These are phyloP conservation scores for Sporothrix brunneoviolacea DNA, from an alignment of 2,329 filamentous ascomycete genomes.

Conservation along the genomic window DNA sequence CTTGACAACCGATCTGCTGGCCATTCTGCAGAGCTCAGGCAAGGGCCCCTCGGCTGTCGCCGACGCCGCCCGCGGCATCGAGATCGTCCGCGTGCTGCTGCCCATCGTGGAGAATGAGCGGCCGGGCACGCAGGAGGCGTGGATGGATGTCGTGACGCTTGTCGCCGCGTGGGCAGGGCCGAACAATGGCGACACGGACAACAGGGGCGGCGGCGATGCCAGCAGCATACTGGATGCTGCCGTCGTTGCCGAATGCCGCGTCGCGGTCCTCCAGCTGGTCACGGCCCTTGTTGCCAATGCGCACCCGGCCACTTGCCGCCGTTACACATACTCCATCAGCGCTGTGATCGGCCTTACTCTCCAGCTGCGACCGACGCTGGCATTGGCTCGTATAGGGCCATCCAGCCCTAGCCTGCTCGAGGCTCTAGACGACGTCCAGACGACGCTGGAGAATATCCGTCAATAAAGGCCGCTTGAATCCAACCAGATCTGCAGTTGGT, in stretches of 20 bases:
- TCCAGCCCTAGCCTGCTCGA: conserved; percentile 27
- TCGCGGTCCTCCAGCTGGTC: conserved; percentile 50
- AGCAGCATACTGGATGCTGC: too few relatives aligned
- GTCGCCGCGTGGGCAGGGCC: conserved; percentile 43
- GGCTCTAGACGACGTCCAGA: conserved; percentile 38
- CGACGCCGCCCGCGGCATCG: conserved; percentile 41
- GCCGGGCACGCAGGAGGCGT: conserved; percentile 39
- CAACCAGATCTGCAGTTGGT: too few relatives aligned
- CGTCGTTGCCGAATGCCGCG: conserved; percentile 45
- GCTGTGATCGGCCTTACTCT: conserved; percentile 43
- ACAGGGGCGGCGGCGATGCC: conserved; percentile 33
- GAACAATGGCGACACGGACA: conserved; percentile 39
- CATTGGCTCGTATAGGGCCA: conserved; percentile 17
- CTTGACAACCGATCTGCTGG: conserved; percentile 43
- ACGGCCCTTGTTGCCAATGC: conserved; percentile 44
- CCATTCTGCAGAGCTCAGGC: conserved; percentile 29
- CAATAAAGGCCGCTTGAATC: too few relatives aligned
- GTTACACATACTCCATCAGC: conserved; percentile 45
- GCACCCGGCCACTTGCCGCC: conserved; percentile 38
- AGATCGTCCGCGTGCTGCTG: conserved; percentile 50
- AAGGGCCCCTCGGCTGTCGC: neutral
- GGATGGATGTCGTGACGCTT: conserved; percentile 49
- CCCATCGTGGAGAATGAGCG: conserved; percentile 42
- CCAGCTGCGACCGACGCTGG: conserved; percentile 31
- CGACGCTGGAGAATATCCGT: conserved; percentile 17